phyloP scores from a whole-genome alignment of 108 stramenopile species.

The Craspedostauros australis region DNA sequence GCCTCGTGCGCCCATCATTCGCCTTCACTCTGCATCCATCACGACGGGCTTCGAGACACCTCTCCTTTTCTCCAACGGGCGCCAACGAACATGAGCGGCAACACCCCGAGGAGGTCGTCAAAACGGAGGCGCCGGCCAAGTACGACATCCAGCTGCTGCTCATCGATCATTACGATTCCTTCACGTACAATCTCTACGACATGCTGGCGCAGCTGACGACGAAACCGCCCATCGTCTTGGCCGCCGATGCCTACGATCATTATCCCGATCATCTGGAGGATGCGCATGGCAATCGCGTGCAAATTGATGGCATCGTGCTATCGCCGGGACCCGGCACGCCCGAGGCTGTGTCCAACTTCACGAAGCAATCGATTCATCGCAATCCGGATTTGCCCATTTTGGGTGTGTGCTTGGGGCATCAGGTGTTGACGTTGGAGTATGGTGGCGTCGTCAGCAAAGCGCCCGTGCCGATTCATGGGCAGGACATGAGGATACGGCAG shows the following conservation, averaged over 20 bases:
- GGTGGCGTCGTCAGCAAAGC: slow-evolving; percentile 39
- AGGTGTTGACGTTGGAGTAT: slow-evolving; percentile 73
- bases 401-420: slow-evolving; percentile 93
- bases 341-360: slow-evolving; percentile 66
- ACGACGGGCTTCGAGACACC: no score
- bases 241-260: slow-evolving; percentile 56
- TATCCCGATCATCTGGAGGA: not conserved
- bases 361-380: slow-evolving; percentile 37
- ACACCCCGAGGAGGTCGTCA: no score
- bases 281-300: no score
- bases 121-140: no score
- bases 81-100: no score
- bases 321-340: slow-evolving; percentile 91
- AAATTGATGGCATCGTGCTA: slow-evolving; percentile 74
- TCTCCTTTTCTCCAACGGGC: no score
- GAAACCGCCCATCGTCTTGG: slow-evolving; percentile 68
- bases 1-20: no score
- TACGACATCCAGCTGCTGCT: slow-evolving; percentile 67
- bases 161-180: slow-evolving; percentile 95
- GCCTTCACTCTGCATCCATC: no score
- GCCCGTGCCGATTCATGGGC: slow-evolving; percentile 83
- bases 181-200: slow-evolving; percentile 93
- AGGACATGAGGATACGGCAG: slow-evolving; percentile 52
- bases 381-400: slow-evolving; percentile 66
- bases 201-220: slow-evolving; percentile 63